Evolutionary conservation across 257 asterid species (phyloP).

Genomic region (Mentha longifolia): DNA sequence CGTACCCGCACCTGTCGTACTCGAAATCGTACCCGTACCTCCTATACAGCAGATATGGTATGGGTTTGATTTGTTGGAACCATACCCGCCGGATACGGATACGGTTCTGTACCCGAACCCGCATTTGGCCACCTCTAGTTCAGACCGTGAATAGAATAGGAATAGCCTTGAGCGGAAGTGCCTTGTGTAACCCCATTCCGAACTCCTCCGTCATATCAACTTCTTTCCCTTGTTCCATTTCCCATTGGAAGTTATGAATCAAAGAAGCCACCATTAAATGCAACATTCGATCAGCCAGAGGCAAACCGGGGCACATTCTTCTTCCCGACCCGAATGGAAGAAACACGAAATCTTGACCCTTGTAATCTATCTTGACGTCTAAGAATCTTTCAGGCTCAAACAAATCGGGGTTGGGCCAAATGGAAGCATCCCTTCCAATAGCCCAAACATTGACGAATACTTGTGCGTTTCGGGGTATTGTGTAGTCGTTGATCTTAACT

Average conservation of each 20-base stretch:
- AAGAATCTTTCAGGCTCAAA: background rate
- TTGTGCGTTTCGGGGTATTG: background rate
- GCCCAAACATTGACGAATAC: background rate
- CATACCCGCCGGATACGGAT: too few species aligned
- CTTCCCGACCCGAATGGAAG: background rate
- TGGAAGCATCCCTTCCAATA: background rate
- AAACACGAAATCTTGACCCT: background rate
- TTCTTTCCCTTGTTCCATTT: background rate
- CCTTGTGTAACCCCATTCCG: background rate
- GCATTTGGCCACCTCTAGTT: too few species aligned
- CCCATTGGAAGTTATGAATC: background rate
- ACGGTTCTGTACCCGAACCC: too few species aligned
- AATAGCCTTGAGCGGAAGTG: too few species aligned
- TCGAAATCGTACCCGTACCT: too few species aligned
- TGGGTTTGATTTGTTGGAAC: too few species aligned
- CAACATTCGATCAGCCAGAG: background rate
- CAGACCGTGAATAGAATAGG: too few species aligned
- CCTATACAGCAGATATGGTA: too few species aligned
- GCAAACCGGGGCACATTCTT: background rate
- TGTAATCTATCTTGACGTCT: background rate
- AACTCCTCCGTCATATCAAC: background rate
- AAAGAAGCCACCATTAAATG: background rate
- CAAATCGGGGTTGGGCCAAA: background rate
- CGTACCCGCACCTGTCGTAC: too few species aligned
- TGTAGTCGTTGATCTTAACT: background rate